These are phyloP conservation scores for Tilletia caries DNA, from an alignment of 1,284 basidiomycete genomes.

Conservation along the genomic window DNA sequence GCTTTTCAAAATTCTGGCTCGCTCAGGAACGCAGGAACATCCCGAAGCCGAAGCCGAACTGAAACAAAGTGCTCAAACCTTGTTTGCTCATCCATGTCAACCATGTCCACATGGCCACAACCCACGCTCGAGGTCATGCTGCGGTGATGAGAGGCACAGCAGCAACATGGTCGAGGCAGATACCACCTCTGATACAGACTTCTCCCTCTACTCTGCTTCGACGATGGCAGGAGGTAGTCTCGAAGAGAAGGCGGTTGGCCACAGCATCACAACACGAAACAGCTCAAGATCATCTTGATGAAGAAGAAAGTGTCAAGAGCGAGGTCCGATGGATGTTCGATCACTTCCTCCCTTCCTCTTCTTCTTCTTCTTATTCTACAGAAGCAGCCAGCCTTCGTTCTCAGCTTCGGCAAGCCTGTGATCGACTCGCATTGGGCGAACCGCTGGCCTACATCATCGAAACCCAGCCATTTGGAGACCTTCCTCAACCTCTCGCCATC, in stretches of 20 bases:
- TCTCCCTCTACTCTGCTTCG: not conserved
- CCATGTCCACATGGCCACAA: too few species aligned
- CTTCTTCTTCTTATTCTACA: too few species aligned
- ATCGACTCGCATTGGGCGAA: not conserved
- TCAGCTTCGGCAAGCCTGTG: not conserved
- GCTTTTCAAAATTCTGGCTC: too few species aligned
- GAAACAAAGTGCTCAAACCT: too few species aligned
- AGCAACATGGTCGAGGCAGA: not conserved
- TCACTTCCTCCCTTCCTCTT: not conserved
- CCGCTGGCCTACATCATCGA: not conserved
- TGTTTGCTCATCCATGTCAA: too few species aligned
- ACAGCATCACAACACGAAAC: not conserved
- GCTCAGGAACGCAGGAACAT: too few species aligned
- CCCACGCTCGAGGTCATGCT: too few species aligned
- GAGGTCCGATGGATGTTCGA: conserved; percentile 10
- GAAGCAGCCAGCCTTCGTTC: not conserved
- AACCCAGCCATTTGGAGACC: not conserved
- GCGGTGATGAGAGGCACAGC: not conserved
- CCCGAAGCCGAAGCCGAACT: too few species aligned
- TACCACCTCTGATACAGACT: not conserved
- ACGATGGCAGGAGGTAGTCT: not conserved
- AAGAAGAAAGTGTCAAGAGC: not conserved
- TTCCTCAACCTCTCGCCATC: not conserved
- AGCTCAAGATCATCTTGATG: too few species aligned
- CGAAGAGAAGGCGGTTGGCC: not conserved